Percentiles rank a stretch among this genome's conserved stretches.
phyloP scores from a whole-genome alignment of 768 basidiomycete genomes.

The Pulveroboletus sp. region DNA sequence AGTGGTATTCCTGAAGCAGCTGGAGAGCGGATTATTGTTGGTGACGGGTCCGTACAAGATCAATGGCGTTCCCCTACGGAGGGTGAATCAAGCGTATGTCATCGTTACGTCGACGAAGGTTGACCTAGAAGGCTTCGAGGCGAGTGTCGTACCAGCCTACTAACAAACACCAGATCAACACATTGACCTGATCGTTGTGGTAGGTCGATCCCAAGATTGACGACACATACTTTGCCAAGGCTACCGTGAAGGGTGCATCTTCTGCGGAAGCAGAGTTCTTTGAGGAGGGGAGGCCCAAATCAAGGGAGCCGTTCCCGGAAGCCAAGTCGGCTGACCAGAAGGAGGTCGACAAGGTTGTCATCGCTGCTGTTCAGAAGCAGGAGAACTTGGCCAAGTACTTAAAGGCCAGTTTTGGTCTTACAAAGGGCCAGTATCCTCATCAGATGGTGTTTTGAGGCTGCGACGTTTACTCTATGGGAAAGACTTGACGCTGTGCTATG shows the following conservation, averaged over 20 bases:
- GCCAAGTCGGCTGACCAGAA: conserved; percentile 91
- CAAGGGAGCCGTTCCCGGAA: conserved; percentile 80
- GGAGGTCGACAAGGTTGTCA: conserved; percentile 70
- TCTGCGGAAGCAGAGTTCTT: conserved; percentile 99
- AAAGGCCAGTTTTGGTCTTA: conserved; percentile 86
- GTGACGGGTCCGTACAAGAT: conserved; percentile 97
- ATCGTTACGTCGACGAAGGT: conserved; percentile 97
- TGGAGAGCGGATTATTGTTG: conserved; percentile 85
- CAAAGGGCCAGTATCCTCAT: conserved; percentile 97
- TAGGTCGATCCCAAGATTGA: conserved; percentile 87
- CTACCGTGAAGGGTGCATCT: conserved; percentile 56
- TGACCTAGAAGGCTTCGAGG: conserved; percentile 71
- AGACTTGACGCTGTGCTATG: conserved; percentile 18
- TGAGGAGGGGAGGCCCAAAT: conserved; percentile 86
- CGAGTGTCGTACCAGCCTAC: conserved; percentile 35
- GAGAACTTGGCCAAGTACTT: conserved; percentile 92
- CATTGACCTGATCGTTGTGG: conserved; percentile 7
- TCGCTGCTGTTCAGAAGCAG: conserved; percentile 85
- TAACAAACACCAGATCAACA: background rate
- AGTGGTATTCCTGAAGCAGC: conserved; percentile 96
- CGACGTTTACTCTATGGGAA: conserved; percentile 9
- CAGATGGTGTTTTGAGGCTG: conserved; percentile 75
- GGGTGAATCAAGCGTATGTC: conserved; percentile 98
- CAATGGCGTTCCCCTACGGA: conserved; percentile 96
- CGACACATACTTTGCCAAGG: conserved; percentile 91